Conservation (phyloP, 495 filamentous ascomycete species). For the Hypoxylon fuscum region DNA sequence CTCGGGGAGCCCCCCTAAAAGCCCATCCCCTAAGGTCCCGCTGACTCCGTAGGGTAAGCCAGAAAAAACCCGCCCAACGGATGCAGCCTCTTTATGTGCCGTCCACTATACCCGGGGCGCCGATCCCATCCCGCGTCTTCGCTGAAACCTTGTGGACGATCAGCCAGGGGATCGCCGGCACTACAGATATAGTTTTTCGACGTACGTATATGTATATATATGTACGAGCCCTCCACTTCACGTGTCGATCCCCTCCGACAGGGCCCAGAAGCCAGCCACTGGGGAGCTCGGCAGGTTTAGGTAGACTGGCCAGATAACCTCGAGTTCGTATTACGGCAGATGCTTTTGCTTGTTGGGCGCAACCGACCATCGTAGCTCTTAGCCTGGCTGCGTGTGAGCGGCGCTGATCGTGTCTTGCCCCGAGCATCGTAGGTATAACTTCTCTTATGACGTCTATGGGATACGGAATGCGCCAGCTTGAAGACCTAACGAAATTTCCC, state of each 20-base stretch:
- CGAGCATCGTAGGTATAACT: not conserved
- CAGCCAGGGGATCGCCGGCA: conserved; percentile 11
- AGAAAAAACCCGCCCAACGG: conserved; percentile 28
- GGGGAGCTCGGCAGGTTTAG: conserved; percentile 28
- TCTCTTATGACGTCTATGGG: too few species aligned
- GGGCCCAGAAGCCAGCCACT: conserved; percentile 16
- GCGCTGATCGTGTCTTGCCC: conserved; percentile 26
- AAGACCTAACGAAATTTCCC: too few species aligned
- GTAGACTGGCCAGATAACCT: not conserved
- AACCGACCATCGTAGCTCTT: conserved; percentile 7
- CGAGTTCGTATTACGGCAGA: conserved; percentile 35
- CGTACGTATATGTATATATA: conserved; percentile 2
- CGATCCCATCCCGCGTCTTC: conserved; percentile 35
- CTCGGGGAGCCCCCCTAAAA: conserved; percentile 21
- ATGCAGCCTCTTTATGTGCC: conserved; percentile 41
- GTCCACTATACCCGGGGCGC: conserved; percentile 38
- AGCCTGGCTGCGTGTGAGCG: conserved; percentile 14
- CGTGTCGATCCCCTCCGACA: conserved; percentile 31
- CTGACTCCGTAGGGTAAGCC: conserved; percentile 15
- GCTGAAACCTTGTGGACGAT: conserved; percentile 22
- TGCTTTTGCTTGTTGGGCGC: conserved; percentile 12
- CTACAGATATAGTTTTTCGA: conserved; percentile 4
- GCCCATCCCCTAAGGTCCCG: too few species aligned
- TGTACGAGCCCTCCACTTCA: not conserved
- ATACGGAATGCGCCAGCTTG: too few species aligned